Evolutionary conservation across 257 asterid genomes (phyloP).

Genomic region (Thymus mandschuricus): DNA sequence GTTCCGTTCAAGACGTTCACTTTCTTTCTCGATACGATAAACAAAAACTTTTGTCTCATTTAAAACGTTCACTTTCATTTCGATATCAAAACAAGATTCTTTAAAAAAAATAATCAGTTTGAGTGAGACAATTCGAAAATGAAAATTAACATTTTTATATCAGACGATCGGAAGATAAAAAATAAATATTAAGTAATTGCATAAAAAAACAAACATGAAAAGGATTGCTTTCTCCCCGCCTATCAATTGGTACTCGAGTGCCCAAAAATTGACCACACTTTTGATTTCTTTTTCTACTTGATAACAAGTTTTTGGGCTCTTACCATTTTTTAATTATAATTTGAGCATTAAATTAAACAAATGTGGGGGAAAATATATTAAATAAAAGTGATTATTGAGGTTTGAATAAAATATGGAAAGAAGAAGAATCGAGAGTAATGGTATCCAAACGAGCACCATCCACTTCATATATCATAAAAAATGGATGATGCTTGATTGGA

Average conservation of each 20-base stretch:
- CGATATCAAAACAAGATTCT: no score
- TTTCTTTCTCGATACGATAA: no score
- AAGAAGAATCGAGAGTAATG: slow-evolving; percentile 30
- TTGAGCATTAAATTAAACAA: not conserved
- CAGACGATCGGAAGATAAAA: no score
- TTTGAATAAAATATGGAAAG: not conserved
- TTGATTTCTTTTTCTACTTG: not conserved
- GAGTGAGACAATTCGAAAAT: no score
- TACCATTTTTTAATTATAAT: not conserved
- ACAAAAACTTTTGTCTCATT: no score
- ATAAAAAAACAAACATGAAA: not conserved
- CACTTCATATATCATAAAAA: slow-evolving; percentile 27
- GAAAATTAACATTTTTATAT: no score
- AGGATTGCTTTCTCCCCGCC: not conserved
- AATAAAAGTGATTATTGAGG: no score
- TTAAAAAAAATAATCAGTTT: no score
- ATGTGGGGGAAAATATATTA: no score
- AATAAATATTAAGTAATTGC: no score
- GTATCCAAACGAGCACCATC: slow-evolving; percentile 47
- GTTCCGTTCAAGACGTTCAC: no score
- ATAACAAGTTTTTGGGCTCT: not conserved
- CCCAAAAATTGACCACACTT: not conserved
- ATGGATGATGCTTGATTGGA: slow-evolving; percentile 56
- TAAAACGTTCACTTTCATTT: no score
- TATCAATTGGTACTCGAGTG: not conserved